Base-by-base conservation (phyloP, 345 rosid genomes). In the Dovyalis caffra region DNA sequence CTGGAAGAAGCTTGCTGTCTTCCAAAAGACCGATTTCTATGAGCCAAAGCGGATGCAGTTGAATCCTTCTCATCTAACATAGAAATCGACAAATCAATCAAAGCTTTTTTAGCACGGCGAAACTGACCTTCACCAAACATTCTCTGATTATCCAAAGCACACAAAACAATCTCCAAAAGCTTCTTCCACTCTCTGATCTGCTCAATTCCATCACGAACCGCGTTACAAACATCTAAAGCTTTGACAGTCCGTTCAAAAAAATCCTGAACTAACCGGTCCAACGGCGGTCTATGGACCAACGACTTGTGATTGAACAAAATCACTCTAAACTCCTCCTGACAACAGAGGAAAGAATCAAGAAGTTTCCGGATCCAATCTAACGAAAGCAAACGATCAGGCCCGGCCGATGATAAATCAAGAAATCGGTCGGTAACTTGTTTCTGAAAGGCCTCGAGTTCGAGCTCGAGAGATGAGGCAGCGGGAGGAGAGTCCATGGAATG, bases 21-120 rank as follows among this genome's bases (percentile, higher is more conserved):
- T 6, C 99, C 94, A 64, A 95, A 92, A 0, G 99, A 95, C 21
- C 99, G 92, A 78, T 95, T 93, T 61, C 98, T 80, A 60, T 90
- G 88, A 0, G 96, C 87, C 60, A 87, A 29, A 25, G 86, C 71
- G 0, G 81, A 75, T 12, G 77, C 43, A 34, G 77, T 31, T 6
- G 91, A 85, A 18, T 90, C 98, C 82, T 88, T 93, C 81, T 91
- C 96, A 32, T 93, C 96, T 8, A 93, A 90, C 98, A 95, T 93
- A 35, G 90, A 86, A 49, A 95, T 83, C 0, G 98, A 90, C 76
- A 95, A 81, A 86, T 95, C 98, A 11, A 90, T 35, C 35, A 95
- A 61, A 6, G 98, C 96, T 78, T 95, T 95, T 77, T 87, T 93
- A 0, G 99, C 99, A 0, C 99, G 90, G 29, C 97, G 97, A 73